A percentile compares a stretch with the other conserved stretches of the same genome.
Evolutionary conservation across 306 rosid genomes (phyloP).

Genomic region (Cyamopsis tetragonoloba): DNA sequence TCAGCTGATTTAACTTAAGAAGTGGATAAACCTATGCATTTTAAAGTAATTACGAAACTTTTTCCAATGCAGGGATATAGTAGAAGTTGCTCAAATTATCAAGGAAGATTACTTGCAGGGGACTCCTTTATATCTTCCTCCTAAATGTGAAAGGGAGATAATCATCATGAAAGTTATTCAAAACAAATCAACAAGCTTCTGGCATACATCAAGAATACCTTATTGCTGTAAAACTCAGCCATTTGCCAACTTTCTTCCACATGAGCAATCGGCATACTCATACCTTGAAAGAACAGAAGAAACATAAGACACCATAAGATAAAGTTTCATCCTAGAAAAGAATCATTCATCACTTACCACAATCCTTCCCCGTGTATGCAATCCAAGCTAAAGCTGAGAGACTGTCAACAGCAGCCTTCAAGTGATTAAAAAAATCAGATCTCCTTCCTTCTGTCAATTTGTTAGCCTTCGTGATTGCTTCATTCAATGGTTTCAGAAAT

Average conservation of each 20-base stretch:
- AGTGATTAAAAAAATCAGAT: conserved; percentile 80
- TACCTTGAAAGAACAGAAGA: conserved; percentile 52
- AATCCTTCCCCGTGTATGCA: conserved; percentile 83
- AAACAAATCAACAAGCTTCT: conserved; percentile 15
- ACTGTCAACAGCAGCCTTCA: conserved; percentile 88
- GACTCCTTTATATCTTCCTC: conserved; percentile 14
- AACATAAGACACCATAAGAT: conserved; percentile 21
- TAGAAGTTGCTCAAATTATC: neutral
- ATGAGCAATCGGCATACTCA: conserved; percentile 98
- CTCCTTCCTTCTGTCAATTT: conserved; percentile 80
- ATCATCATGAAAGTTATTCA: conserved; percentile 10
- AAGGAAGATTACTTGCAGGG: conserved; percentile 13
- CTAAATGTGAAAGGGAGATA: neutral
- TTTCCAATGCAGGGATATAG: neutral
- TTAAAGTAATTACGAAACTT: neutral
- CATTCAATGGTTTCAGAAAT: conserved; percentile 85
- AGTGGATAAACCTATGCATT: neutral
- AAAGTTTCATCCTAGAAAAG: conserved; percentile 16
- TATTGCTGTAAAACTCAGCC: conserved; percentile 98
- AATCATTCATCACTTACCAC: conserved; percentile 51
- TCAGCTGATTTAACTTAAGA: neutral
- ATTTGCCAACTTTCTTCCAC: conserved; percentile 99
- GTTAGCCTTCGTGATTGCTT: conserved; percentile 56
- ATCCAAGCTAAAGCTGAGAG: conserved; percentile 95
- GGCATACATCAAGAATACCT: conserved; percentile 52